These are phyloP conservation scores for Alternaria incomplexa DNA, from an alignment of 2,329 filamentous ascomycete genomes.

Conservation along the genomic window DNA sequence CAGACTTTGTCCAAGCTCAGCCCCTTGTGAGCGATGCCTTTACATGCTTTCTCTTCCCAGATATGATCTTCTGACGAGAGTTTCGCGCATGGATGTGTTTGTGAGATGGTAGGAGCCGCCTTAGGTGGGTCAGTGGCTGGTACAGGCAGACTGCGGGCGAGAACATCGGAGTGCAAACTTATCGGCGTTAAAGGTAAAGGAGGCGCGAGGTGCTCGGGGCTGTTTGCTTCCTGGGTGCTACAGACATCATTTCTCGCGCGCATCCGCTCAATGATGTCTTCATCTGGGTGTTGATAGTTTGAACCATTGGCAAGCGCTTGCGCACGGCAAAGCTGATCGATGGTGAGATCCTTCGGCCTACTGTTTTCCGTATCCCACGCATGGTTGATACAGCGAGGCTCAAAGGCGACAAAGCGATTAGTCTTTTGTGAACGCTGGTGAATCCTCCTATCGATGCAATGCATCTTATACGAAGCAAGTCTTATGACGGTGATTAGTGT, in stretches of 20 bases:
- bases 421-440: neutral
- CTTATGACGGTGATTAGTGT: neutral
- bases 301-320: constrained; percentile 1
- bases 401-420: neutral
- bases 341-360: neutral
- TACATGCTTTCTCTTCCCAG: constrained; percentile 1
- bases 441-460: neutral
- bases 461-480: neutral
- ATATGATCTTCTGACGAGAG: neutral
- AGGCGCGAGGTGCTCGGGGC: neutral
- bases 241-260: neutral
- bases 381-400: neutral
- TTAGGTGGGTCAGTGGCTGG: neutral
- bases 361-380: neutral
- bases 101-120: neutral
- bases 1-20: constrained; percentile 7
- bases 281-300: constrained; percentile 5
- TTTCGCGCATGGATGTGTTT: neutral
- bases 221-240: neutral
- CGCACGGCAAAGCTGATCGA: neutral
- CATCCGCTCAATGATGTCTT: neutral
- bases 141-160: neutral
- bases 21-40: neutral
- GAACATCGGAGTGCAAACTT: neutral
- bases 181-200: neutral